Base-by-base conservation (phyloP, 352 stramenopile species). In the Globisporangium heterothallicum region DNA sequence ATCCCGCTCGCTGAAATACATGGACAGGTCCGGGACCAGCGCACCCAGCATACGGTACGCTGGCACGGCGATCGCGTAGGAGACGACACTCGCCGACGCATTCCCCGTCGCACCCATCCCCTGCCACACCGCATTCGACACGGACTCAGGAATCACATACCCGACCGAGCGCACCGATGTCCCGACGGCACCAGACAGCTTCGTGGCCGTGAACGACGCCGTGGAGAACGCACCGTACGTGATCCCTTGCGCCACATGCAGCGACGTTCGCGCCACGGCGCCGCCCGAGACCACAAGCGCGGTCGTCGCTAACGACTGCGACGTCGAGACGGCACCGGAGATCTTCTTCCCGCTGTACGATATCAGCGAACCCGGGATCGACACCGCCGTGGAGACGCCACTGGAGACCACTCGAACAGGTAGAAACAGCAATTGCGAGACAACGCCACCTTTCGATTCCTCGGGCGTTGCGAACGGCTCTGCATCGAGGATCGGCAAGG, bases 61-160 rank as follows among this genome's bases (percentile, higher is more conserved):
- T 2, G 80, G 80, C 22, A 92, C 66, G 0, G 76, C 76, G 48
- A 92, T 87, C 18, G 76, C 74, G 51, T 80, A 75, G 10, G 78
- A 74, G 19, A 89, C 53, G 21, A 86, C 66, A 12, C 64, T 77
- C 32, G 72, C 69, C 0, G 78, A 88, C 21, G 66, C 68, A n/a
- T 66, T 86, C 0, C 80, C 68, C 5, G 80, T 87, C 13, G 68
- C 66, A 16, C 72, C 74, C 53, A 89, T 68, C 8, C 78, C 64
- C 18, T 85, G 66, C 74, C 73, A 88, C 49, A 88, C 58, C 0
- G 68, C 71, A 40, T 73, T 84, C 18, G 77, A 82, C 8, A 88
- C 67, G 0, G 74, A 84, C n/a, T 66, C 51, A 0, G 77, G 75
- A 26, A 91, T 84, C 5, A 69, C 72, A 29, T 78, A 82, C 35